Percentiles rank a stretch among this genome's conserved stretches.
phyloP scores from a whole-genome alignment of 768 basidiomycete species.

The Asterophora lycoperdoides region DNA sequence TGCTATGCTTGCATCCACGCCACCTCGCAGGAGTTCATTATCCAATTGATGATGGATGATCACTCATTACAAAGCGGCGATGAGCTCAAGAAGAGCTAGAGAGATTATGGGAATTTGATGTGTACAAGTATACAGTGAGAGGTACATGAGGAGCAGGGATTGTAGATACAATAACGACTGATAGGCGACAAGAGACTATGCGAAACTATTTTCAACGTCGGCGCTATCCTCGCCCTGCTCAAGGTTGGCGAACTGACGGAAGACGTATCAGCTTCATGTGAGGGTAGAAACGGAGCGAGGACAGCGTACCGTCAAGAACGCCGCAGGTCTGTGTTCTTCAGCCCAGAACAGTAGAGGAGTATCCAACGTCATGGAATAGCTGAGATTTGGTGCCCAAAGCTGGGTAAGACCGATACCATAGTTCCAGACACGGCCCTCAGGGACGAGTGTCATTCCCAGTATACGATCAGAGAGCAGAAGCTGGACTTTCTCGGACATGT shows the following conservation, averaged over 20 bases:
- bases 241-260: constrained; percentile 75
- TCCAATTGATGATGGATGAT: too few species aligned
- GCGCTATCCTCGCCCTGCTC: constrained; percentile 91
- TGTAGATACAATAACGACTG: constrained; percentile 2
- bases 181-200: constrained; percentile 38
- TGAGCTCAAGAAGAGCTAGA: not conserved
- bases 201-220: constrained; percentile 93
- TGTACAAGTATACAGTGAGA: constrained; percentile 14
- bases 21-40: too few species aligned
- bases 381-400: constrained; percentile 77
- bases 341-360: constrained; percentile 97
- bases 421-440: constrained; percentile 95
- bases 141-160: constrained; percentile 3
- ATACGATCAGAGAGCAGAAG: constrained; percentile 92
- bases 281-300: not conserved
- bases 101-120: constrained; percentile 3
- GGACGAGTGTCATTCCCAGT: constrained; percentile 92
- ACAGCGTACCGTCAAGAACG: constrained; percentile 79
- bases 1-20: not conserved
- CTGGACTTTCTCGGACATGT: constrained; percentile 95
- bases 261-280: constrained; percentile 4
- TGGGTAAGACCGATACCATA: constrained; percentile 94
- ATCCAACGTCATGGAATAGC: constrained; percentile 82
- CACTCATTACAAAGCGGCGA: too few species aligned
- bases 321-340: constrained; percentile 89